These are phyloP conservation scores for Scenedesmus sp. DNA, from an alignment of 163 green algal genomes.

Conservation along the genomic window DNA sequence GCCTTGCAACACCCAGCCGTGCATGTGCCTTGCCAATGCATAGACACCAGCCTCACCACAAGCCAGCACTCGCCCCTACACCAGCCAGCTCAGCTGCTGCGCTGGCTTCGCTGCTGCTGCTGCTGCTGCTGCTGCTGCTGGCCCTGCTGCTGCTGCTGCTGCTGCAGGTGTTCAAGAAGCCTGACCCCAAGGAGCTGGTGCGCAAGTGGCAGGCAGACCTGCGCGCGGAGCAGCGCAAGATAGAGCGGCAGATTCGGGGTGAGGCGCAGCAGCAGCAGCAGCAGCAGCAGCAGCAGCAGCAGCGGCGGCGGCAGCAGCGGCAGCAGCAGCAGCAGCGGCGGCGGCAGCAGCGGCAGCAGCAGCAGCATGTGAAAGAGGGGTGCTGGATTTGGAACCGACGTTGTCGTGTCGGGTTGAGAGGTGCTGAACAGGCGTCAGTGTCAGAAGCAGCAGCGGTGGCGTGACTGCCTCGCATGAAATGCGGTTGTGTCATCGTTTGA, in stretches of 20 bases:
- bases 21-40: neutral
- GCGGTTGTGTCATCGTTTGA: neutral
- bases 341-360: neutral
- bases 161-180: slow-evolving; percentile 54
- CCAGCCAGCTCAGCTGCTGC: too few relatives aligned
- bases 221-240: slow-evolving; percentile 74
- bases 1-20: neutral
- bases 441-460: neutral
- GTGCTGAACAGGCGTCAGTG: too few relatives aligned
- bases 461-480: neutral
- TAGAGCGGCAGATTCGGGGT: slow-evolving; percentile 87
- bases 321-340: neutral
- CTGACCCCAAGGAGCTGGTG: slow-evolving; percentile 90
- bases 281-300: neutral
- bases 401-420: too few relatives aligned
- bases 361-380: neutral
- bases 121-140: neutral
- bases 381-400: neutral
- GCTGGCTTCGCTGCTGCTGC: too few relatives aligned
- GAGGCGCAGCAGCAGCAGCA: neutral
- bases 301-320: neutral
- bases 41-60: too few relatives aligned
- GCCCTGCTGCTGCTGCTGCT: neutral
- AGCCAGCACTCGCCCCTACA: too few relatives aligned
- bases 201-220: slow-evolving; percentile 91